phyloP scores from a whole-genome alignment of 106 monocot genomes.

The Dioscorea alata region DNA sequence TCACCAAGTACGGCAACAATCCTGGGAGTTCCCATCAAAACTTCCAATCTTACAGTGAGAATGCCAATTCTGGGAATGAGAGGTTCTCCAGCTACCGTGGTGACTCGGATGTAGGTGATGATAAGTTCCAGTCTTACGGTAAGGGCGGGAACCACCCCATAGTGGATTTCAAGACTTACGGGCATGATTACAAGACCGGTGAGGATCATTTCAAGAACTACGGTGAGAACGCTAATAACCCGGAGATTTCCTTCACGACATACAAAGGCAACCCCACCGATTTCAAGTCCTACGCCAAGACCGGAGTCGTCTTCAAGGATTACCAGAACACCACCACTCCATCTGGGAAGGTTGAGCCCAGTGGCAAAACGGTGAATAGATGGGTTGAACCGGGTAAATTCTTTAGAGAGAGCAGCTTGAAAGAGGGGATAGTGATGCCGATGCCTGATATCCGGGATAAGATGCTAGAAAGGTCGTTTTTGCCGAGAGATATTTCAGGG shows the following conservation, averaged over 20 bases:
- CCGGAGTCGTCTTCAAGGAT: conserved; percentile 30
- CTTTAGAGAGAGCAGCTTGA: conserved; percentile 60
- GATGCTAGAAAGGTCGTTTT: conserved; percentile 64
- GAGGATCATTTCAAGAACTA: conserved; percentile 64
- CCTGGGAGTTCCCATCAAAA: conserved; percentile 52
- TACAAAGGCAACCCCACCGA: conserved; percentile 39
- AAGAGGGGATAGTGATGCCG: conserved; percentile 47
- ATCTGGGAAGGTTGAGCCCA: background rate
- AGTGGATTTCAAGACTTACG: conserved; percentile 59
- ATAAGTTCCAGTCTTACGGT: conserved; percentile 68
- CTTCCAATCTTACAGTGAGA: conserved; percentile 36
- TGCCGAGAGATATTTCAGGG: conserved; percentile 54
- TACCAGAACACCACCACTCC: conserved; percentile 31
- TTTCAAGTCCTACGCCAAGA: conserved; percentile 22
- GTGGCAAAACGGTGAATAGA: conserved; percentile 34
- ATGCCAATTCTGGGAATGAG: conserved; percentile 28
- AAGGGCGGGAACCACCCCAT: conserved; percentile 33
- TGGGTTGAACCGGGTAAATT: conserved; percentile 92
- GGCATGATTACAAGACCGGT: conserved; percentile 63
- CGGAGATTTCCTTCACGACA: conserved; percentile 55
- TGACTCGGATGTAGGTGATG: conserved; percentile 83
- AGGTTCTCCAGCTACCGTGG: conserved; percentile 65
- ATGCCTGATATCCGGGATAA: conserved; percentile 79
- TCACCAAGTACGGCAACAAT: conserved; percentile 39
- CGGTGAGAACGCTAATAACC: conserved; percentile 32